phyloP scores from a whole-genome alignment of 495 filamentous ascomycete species.

The Gamarada debralockiae region DNA sequence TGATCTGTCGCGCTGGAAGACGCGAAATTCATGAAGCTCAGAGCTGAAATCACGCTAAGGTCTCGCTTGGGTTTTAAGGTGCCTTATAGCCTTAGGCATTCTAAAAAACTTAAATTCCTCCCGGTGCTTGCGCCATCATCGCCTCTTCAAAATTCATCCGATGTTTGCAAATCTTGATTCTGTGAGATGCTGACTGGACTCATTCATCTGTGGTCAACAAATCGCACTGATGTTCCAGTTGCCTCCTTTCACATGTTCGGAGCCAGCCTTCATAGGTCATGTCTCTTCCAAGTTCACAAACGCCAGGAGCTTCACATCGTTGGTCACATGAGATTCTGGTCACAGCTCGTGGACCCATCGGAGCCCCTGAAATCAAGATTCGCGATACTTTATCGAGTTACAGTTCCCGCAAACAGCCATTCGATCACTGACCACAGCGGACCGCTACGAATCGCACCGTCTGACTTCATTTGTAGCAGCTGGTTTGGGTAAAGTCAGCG shows the following conservation, averaged over 20 bases:
- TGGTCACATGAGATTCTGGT: slow-evolving; percentile 3
- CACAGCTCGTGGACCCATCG: not conserved
- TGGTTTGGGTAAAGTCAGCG: slow-evolving; percentile 1
- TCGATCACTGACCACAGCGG: slow-evolving; percentile 1
- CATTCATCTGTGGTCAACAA: not conserved
- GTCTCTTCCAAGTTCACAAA: slow-evolving; percentile 10
- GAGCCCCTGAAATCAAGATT: slow-evolving; percentile 8
- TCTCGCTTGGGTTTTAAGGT: too few species aligned
- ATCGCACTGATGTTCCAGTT: not conserved
- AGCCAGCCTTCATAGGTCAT: slow-evolving; percentile 1
- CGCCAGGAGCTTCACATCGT: slow-evolving; percentile 7
- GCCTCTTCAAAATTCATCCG: too few species aligned
- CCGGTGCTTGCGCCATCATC: too few species aligned
- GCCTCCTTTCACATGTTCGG: not conserved
- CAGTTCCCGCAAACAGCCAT: slow-evolving; percentile 6
- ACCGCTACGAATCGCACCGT: not conserved
- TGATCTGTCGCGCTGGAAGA: not conserved
- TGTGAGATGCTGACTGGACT: too few species aligned
- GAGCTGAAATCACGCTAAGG: too few species aligned
- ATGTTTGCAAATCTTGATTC: too few species aligned
- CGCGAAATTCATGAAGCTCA: too few species aligned
- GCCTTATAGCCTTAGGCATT: too few species aligned
- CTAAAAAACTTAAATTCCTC: too few species aligned
- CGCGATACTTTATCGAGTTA: not conserved
- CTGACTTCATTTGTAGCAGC: slow-evolving; percentile 1